Evolutionary conservation across 305 asterid genomes (phyloP).

Genomic region (Fraxinus albicans): DNA sequence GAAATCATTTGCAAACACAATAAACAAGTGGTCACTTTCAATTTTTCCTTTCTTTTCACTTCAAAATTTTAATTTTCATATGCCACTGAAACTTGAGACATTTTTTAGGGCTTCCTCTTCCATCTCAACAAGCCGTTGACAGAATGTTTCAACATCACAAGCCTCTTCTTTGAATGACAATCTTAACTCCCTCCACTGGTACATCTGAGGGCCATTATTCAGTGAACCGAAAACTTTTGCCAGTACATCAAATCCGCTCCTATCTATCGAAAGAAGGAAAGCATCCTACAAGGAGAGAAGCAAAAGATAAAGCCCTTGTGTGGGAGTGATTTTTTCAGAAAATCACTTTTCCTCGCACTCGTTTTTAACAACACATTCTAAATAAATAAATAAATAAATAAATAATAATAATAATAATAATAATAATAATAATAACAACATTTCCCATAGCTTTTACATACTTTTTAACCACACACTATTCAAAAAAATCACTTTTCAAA

Average conservation of each 20-base stretch:
- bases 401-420: too few relatives aligned
- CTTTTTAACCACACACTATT: too few relatives aligned
- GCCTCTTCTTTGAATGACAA: conserved; percentile 60
- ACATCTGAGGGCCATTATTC: conserved; percentile 62
- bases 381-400: too few relatives aligned
- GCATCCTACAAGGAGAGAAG: conserved; percentile 66
- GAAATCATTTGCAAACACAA: neutral
- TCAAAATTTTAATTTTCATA: conserved; percentile 30
- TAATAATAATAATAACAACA: neutral
- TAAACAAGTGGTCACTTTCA: neutral
- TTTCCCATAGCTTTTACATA: neutral
- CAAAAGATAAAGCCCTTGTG: conserved; percentile 3
- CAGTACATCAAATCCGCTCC: conserved; percentile 82
- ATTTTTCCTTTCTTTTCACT: neutral
- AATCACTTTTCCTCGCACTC: conserved; percentile 13
- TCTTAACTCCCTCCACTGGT: conserved; percentile 83
- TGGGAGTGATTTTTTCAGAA: neutral
- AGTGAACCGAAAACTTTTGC: conserved; percentile 61
- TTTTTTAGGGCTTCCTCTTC: conserved; percentile 78
- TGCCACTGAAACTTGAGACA: conserved; percentile 54
- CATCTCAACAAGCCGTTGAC: conserved; percentile 67
- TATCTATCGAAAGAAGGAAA: conserved; percentile 61
- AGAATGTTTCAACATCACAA: conserved; percentile 53
- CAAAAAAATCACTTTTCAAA: neutral
- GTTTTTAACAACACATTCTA: neutral